phyloP scores from a whole-genome alignment of 2,329 filamentous ascomycete genomes.

The Trichoderma sp. region DNA sequence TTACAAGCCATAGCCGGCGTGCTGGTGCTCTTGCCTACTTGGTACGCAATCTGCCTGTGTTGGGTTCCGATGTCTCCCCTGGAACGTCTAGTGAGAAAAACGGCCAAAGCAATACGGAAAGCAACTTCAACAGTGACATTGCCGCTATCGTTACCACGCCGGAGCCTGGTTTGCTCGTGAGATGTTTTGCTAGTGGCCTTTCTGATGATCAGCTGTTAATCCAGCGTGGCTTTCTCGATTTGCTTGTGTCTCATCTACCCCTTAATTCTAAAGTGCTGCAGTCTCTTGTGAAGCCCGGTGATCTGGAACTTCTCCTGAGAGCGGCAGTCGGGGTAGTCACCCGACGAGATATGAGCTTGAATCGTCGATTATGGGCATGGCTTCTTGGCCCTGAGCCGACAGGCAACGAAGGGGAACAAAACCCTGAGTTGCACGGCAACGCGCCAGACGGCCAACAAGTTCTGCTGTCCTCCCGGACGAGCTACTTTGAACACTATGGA shows the following conservation, averaged over 20 bases:
- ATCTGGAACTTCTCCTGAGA: constrained; percentile 76
- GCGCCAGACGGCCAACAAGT: constrained; percentile 43
- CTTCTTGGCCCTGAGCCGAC: constrained; percentile 75
- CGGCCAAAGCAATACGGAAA: constrained; percentile 16
- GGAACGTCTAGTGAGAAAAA: constrained; percentile 13
- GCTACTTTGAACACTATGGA: constrained; percentile 81
- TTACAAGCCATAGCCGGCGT: constrained; percentile 81
- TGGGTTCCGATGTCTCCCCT: constrained; percentile 25
- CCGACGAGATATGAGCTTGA: constrained; percentile 93
- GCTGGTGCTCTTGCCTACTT: constrained; percentile 87
- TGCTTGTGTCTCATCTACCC: constrained; percentile 86
- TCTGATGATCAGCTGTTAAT: constrained; percentile 85
- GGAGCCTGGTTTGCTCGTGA: constrained; percentile 84
- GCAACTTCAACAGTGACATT: constrained; percentile 47
- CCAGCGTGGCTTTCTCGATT: constrained; percentile 88
- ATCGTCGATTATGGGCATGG: constrained; percentile 94
- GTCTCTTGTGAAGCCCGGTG: constrained; percentile 65
- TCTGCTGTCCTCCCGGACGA: constrained; percentile 58
- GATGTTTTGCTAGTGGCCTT: constrained; percentile 88
- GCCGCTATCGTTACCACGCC: constrained; percentile 74
- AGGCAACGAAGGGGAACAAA: constrained; percentile 46
- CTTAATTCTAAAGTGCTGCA: constrained; percentile 80
- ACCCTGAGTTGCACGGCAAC: constrained; percentile 44
- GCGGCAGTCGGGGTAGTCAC: constrained; percentile 85
- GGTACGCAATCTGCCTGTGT: constrained; percentile 65